Conservation (phyloP, 208 protist genomes). For the Naegleria lovaniensis region DNA sequence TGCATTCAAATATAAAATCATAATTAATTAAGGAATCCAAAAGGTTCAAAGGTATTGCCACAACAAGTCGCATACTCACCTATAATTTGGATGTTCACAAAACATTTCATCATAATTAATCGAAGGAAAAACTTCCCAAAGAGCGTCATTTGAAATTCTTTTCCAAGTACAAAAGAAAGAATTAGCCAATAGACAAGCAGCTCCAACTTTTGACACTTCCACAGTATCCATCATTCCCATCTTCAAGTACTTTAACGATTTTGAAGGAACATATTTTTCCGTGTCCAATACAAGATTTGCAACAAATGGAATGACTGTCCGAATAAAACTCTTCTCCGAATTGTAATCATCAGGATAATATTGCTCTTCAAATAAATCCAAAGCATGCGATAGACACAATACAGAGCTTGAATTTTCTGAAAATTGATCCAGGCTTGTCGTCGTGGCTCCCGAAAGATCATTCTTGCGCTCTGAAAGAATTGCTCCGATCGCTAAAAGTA, state of each 20-base stretch:
- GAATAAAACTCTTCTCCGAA: neutral
- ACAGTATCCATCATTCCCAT: neutral
- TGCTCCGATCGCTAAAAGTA: no score
- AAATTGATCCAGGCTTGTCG: no score
- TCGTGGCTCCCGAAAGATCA: no score
- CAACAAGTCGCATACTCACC: no score
- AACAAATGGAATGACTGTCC: neutral
- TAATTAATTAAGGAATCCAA: no score
- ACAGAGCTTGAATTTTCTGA: no score
- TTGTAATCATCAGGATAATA: neutral
- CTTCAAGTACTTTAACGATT: neutral
- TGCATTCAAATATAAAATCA: no score
- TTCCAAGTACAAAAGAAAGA: conserved; percentile 6
- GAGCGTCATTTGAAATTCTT: neutral
- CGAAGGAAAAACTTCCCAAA: neutral
- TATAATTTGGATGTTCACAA: neutral
- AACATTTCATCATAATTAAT: conserved; percentile 1
- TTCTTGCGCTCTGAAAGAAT: no score
- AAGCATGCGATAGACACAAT: neutral
- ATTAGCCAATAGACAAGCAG: neutral
- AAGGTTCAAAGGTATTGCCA: no score
- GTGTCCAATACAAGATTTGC: neutral
- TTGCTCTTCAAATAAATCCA: neutral
- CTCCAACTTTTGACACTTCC: neutral
- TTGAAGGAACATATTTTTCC: neutral